A percentile compares a stretch with the other conserved stretches of the same genome.
These are phyloP conservation scores for Eutypa lata DNA, from an alignment of 2,329 filamentous ascomycete genomes.

Conservation along the genomic window DNA sequence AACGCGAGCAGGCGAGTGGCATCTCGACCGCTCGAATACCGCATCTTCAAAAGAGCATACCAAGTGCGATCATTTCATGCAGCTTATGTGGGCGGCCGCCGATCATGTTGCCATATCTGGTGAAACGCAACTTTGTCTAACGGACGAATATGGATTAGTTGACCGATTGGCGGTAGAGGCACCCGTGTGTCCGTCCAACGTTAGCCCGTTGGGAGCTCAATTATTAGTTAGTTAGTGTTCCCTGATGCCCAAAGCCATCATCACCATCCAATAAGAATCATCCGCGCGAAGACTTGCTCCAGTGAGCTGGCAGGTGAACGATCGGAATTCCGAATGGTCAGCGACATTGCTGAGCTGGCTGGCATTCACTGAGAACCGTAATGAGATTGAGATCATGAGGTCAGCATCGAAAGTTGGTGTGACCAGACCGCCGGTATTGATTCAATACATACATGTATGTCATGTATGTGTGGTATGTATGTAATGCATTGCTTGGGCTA, in stretches of 20 bases:
- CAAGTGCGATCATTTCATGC: background rate
- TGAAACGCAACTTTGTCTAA: background rate
- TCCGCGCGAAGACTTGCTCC: background rate
- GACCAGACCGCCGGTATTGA: background rate
- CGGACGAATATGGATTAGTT: background rate
- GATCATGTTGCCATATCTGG: background rate
- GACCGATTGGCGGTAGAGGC: background rate
- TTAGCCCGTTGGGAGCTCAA: background rate
- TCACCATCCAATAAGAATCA: background rate
- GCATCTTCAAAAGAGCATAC: background rate
- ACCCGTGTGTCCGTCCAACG: background rate
- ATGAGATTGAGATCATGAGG: slow-evolving; percentile 1
- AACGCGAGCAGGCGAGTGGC: background rate
- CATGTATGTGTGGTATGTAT: background rate
- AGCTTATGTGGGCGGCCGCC: background rate
- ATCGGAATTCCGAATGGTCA: background rate
- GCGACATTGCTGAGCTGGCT: background rate
- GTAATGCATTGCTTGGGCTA: background rate
- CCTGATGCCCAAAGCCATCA: background rate
- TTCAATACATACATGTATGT: background rate
- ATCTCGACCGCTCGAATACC: background rate
- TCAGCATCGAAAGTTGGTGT: background rate
- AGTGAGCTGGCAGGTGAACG: background rate
- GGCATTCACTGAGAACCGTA: background rate
- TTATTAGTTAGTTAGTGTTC: too few relatives aligned